These are phyloP conservation scores for Trichoderma brevicompactum DNA, from an alignment of 2,329 filamentous ascomycete genomes.

Conservation along the genomic window DNA sequence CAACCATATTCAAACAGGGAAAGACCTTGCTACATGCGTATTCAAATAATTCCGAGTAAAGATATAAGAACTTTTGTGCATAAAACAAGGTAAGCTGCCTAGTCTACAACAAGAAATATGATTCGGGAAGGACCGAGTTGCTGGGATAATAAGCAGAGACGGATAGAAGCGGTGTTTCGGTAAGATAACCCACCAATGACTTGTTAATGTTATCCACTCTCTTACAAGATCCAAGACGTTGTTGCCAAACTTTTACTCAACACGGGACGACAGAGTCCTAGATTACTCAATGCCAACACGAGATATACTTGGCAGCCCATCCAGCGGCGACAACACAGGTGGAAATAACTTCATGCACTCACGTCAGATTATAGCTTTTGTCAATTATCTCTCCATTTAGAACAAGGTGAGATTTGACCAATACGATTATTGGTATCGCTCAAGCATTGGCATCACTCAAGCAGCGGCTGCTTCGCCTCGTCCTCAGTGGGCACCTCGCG, in stretches of 20 bases:
- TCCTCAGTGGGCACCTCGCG: neutral
- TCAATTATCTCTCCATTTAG: neutral
- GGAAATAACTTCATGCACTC: neutral
- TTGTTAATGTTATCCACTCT: neutral
- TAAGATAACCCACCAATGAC: neutral
- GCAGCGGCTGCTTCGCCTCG: neutral
- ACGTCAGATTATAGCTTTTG: conserved; percentile 14
- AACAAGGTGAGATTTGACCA: neutral
- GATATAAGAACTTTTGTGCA: neutral
- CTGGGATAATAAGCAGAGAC: neutral
- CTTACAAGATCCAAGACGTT: neutral
- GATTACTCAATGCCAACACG: too few relatives aligned
- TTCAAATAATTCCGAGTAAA: neutral
- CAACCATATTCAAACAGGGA: neutral
- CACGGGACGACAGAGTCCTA: neutral
- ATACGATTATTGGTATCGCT: too few relatives aligned
- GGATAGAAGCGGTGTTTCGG: neutral
- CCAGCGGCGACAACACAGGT: neutral
- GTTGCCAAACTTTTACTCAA: too few relatives aligned
- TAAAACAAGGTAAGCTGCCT: neutral
- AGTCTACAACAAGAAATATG: neutral
- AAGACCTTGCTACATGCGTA: neutral
- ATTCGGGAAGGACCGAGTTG: neutral
- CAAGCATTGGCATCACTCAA: too few relatives aligned
- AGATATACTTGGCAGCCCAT: neutral